These are phyloP conservation scores for Erodium texanum DNA, from an alignment of 441 rosid genomes.

Conservation along the genomic window DNA sequence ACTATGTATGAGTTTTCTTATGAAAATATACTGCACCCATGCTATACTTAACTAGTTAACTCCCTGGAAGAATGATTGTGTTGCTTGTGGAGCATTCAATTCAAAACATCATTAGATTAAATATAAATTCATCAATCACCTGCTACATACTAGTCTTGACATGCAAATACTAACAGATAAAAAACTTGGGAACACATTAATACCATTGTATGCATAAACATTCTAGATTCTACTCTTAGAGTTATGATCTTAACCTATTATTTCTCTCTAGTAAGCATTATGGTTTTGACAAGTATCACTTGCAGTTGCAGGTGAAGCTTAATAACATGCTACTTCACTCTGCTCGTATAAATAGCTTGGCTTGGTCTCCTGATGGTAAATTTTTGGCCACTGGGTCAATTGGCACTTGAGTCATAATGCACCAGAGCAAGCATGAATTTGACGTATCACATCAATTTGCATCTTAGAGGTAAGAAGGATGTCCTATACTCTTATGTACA, in stretches of 20 bases:
- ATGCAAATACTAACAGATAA: too few species aligned
- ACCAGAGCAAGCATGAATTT: background rate
- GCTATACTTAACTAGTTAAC: background rate
- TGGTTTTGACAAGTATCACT: background rate
- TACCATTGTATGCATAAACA: background rate
- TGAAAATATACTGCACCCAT: background rate
- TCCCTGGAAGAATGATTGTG: background rate
- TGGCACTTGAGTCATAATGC: constrained; percentile 31
- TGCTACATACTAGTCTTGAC: too few species aligned
- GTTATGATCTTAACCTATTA: too few species aligned
- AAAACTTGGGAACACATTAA: background rate
- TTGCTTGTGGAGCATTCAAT: background rate
- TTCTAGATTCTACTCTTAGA: too few species aligned
- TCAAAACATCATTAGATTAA: background rate
- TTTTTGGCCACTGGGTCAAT: constrained; percentile 38
- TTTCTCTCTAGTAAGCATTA: background rate
- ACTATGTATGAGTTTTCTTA: background rate
- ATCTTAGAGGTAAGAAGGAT: background rate
- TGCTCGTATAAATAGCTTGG: constrained; percentile 38
- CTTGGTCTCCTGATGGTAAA: constrained; percentile 37
- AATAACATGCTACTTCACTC: constrained; percentile 41
- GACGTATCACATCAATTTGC: constrained; percentile 1
- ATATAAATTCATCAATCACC: background rate
- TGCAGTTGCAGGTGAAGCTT: constrained; percentile 33
- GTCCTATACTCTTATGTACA: background rate